Evolutionary conservation across 148 eudicot genomes (phyloP), one percentile per base, ranked within the genome.

Genomic region (Tetragonia tetragonoides): DNA sequence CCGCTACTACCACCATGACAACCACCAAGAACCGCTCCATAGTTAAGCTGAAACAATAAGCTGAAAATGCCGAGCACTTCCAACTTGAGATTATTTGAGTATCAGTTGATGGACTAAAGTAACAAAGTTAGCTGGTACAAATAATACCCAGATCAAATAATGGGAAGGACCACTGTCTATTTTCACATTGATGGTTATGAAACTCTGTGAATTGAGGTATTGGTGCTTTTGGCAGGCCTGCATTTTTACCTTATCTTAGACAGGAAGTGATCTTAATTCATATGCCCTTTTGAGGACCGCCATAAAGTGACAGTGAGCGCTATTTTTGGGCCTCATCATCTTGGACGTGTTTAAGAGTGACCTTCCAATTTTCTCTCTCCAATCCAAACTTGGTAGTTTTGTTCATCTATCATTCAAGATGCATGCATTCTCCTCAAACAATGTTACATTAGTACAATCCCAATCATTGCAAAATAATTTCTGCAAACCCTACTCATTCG

Each of bases 381-480:
- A n/a, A 72, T 11, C 4, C 41, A 64, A 3, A 65, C 28, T 72
- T 44, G 68, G 77, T 75, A 64, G 62, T 67, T 67, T 73, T 38
- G 64, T 56, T 10, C 57, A 24, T 66, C 57, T n/a, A 41, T 82
- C 81, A 82, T 82, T 75, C 78, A 82, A 73, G n/a, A 21, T 78
- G 74, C 84, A 21, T 78, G 74, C 84, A 61, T 82, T 81, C 49
- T 54, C n/a, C 21, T 1, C 24, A 70, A 40, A 10, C n/a, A 51
- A n/a, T 51, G 14, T 53, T n/a, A 17, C 23, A 10, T 68, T 49
- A 49, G 7, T 14, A 49, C 66, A 68, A 59, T 38, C 42, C 4
- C 15, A 69, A 70, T 42, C 57, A 42, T 77, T 69, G 70, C 62
- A 39, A 28, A 10, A 37, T 41, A 34, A 49, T 64, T 28, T 23